Conservation (phyloP, 495 filamentous ascomycete species). For the Hypoxylon crocopeplum region DNA sequence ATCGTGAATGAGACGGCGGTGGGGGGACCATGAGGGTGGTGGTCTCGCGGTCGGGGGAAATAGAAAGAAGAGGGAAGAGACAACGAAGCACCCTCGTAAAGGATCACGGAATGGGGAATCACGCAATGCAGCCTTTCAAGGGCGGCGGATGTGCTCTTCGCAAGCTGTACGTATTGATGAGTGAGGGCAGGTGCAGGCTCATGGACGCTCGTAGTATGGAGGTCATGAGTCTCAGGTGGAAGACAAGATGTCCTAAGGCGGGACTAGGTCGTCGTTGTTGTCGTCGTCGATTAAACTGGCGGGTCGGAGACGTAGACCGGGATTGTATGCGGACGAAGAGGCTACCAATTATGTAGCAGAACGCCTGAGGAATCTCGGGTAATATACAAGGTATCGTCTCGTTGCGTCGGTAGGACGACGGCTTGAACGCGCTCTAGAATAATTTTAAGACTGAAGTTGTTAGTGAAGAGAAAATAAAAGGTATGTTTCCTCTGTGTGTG, state of each 20-base stretch:
- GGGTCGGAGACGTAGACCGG: too few species aligned
- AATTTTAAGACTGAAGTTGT: too few species aligned
- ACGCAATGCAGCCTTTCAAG: conserved; percentile 23
- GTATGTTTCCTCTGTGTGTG: too few species aligned
- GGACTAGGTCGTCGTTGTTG: conserved; percentile 5
- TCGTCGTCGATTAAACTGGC: too few species aligned
- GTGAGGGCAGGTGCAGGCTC: conserved; percentile 25
- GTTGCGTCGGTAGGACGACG: too few species aligned
- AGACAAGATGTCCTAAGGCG: not conserved
- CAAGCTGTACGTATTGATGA: not conserved
- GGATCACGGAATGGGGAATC: conserved; percentile 22
- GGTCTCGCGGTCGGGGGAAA: conserved; percentile 32
- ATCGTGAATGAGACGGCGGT: conserved; percentile 46
- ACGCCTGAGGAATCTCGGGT: too few species aligned
- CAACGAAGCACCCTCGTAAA: conserved; percentile 34
- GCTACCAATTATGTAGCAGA: too few species aligned
- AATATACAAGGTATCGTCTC: too few species aligned
- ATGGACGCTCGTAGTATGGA: conserved; percentile 26
- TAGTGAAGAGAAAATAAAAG: too few species aligned
- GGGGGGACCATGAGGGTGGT: conserved; percentile 48
- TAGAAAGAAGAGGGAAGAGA: conserved; percentile 26
- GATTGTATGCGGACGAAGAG: too few species aligned
- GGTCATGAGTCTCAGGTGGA: conserved; percentile 36
- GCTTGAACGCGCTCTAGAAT: too few species aligned
- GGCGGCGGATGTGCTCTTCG: conserved; percentile 19